Evolutionary conservation across 495 filamentous ascomycete genomes (phyloP).

Genomic region (Penicillium desertorum): DNA sequence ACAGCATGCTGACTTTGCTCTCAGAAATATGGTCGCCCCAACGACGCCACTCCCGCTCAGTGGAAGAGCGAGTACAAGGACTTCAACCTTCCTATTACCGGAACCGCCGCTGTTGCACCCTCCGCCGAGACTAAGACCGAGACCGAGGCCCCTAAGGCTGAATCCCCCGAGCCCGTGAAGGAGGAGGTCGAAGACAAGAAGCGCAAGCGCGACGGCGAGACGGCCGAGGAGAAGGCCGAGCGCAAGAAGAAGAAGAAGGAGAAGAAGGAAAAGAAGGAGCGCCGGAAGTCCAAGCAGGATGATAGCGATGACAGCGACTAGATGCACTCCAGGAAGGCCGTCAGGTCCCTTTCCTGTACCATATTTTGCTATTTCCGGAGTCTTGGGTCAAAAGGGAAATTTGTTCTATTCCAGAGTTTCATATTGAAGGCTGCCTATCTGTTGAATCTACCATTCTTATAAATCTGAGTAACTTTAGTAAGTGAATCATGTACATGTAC

Average conservation of each 20-base stretch:
- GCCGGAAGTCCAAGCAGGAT: conserved; percentile 60
- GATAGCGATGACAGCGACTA: conserved; percentile 60
- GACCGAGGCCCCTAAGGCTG: conserved; percentile 40
- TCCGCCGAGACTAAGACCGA: conserved; percentile 31
- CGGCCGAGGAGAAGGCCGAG: conserved; percentile 71
- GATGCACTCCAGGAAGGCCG: conserved; percentile 35
- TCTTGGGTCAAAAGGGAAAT: conserved; percentile 49
- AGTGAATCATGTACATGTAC: background rate
- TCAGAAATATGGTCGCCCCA: conserved; percentile 85
- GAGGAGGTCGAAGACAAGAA: conserved; percentile 60
- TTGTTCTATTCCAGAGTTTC: conserved; percentile 21
- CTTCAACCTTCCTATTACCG: conserved; percentile 58
- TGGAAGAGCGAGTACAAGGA: conserved; percentile 92
- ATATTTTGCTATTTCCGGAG: conserved; percentile 45
- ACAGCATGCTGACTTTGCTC: conserved; percentile 12
- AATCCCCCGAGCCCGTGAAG: conserved; percentile 30
- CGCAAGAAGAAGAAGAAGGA: conserved; percentile 75
- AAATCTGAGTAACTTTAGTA: background rate
- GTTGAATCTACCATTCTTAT: conserved; percentile 9
- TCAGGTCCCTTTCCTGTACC: conserved; percentile 42
- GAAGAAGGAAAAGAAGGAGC: conserved; percentile 71
- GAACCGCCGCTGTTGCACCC: conserved; percentile 42
- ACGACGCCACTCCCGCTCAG: conserved; percentile 85
- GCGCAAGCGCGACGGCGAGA: conserved; percentile 82
- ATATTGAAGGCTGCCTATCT: conserved; percentile 14